These are phyloP conservation scores for Leersia perrieri DNA, from an alignment of 176 grass and related monocot genomes.

Conservation along the genomic window DNA sequence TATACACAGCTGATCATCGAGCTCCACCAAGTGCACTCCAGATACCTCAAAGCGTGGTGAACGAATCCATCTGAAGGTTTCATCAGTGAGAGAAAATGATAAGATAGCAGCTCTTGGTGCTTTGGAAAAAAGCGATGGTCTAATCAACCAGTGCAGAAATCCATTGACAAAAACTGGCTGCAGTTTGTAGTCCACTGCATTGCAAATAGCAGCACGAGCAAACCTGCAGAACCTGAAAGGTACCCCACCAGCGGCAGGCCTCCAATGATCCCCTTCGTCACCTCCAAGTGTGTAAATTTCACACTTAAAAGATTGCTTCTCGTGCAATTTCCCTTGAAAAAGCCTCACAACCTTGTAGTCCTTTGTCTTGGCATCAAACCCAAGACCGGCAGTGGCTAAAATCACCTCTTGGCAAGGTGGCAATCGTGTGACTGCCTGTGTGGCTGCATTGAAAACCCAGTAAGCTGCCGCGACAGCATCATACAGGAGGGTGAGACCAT, in stretches of 20 bases:
- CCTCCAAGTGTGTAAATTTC: neutral
- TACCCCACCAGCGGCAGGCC: neutral
- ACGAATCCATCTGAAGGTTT: conserved; percentile 16
- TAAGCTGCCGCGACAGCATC: conserved; percentile 9
- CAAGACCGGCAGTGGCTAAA: neutral
- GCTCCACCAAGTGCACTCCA: neutral
- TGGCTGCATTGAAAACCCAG: conserved; percentile 21
- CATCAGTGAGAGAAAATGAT: conserved; percentile 18
- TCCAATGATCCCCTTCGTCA: neutral
- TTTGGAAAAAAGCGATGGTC: neutral
- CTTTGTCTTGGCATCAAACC: neutral
- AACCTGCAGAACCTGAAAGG: conserved; percentile 3
- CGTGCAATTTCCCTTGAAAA: neutral
- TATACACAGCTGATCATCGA: conserved; percentile 8
- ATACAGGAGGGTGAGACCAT: conserved; percentile 19
- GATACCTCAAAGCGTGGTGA: neutral
- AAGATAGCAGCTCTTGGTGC: neutral
- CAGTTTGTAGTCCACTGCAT: neutral
- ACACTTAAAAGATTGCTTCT: neutral
- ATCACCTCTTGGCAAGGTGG: neutral
- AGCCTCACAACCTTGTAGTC: conserved; percentile 22
- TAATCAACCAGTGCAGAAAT: conserved; percentile 24
- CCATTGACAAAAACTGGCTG: neutral
- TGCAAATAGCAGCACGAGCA: neutral
- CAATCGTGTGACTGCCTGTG: conserved; percentile 8